Conservation (phyloP, 2,329 filamentous ascomycete species). For the Hymenoscyphus infarciens region DNA sequence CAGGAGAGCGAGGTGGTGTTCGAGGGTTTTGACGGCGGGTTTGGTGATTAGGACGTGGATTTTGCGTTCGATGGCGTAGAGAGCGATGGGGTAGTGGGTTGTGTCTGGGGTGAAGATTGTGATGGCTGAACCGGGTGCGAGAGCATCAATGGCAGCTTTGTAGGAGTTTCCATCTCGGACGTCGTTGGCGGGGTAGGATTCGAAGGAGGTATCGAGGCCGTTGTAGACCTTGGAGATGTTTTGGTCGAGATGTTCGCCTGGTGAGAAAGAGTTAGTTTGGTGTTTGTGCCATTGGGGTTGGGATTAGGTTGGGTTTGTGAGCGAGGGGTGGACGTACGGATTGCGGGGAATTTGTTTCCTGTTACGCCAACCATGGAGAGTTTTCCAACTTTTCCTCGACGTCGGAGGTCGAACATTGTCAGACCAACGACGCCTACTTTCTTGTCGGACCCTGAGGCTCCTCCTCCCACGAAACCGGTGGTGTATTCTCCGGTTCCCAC, state of each 20-base stretch:
- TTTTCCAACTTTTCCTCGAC: slow-evolving; percentile 81
- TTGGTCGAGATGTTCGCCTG: slow-evolving; percentile 77
- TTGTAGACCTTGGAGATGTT: slow-evolving; percentile 91
- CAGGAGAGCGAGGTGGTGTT: slow-evolving; percentile 74
- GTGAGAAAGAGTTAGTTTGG: neutral
- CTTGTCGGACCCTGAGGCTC: slow-evolving; percentile 85
- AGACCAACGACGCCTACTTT: slow-evolving; percentile 92
- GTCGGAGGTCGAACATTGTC: slow-evolving; percentile 82
- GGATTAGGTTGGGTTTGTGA: too few relatives aligned
- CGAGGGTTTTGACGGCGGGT: slow-evolving; percentile 81
- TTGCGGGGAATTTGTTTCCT: slow-evolving; percentile 85
- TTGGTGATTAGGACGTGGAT: slow-evolving; percentile 94
- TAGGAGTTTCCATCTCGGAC: slow-evolving; percentile 74
- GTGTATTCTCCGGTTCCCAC: slow-evolving; percentile 91
- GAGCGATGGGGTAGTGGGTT: slow-evolving; percentile 86
- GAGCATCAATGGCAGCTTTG: slow-evolving; percentile 81
- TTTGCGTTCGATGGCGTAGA: slow-evolving; percentile 84
- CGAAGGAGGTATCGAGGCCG: slow-evolving; percentile 79
- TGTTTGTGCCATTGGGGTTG: slow-evolving; percentile 8
- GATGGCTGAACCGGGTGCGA: slow-evolving; percentile 80
- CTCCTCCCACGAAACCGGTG: slow-evolving; percentile 84
- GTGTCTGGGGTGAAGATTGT: slow-evolving; percentile 95
- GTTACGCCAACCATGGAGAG: slow-evolving; percentile 88
- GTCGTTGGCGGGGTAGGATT: slow-evolving; percentile 75
- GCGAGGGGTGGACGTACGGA: slow-evolving; percentile 54